Base-by-base conservation (phyloP, 495 filamentous ascomycete species). In the Neurospora sp. region DNA sequence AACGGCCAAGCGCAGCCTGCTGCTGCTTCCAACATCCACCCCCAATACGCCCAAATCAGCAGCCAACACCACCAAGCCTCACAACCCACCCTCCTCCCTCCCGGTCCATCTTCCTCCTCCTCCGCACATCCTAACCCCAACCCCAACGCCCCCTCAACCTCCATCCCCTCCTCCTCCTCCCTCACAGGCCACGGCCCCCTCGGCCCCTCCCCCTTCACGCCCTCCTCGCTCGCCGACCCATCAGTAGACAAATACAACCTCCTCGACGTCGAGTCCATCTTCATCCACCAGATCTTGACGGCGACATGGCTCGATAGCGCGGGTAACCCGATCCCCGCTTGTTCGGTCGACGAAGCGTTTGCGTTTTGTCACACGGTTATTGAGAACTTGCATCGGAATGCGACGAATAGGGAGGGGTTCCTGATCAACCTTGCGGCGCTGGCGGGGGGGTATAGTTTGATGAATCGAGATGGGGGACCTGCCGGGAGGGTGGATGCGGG, bases 401-500 rank as follows among this genome's bases (percentile, higher is more conserved):
- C 84, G 0, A 76, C 77, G 0, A 83, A 78, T 16, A 82, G 83
- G 8, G 81, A 87, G 75, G 81, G 82, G 0, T 89, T 87, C 71
- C 75, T 89, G 8, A 87, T 88, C 40, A 88, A 88, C 72, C 75
- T 87, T 0, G 78, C 84, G 2, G 85, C 85, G 14, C 78, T 89
- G 45, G 83, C 80, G 9, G 86, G 87, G 5, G 84, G 84, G 6
- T 81, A 79, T 41, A 73, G 82, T 8, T 72, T 88, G 65, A 83
- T 86, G 78, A 77, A 75, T 4, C 74, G 76, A 8, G 77, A 75
- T 31, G 74, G 74, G 40, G 75, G 83, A 27, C 77, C 74, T 14
- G 80, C 85, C 31, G 83, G 80, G 6, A 77, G 81, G 14, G 35
- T 83, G 6, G 77, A 71, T 14, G 16, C 18, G 37, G 74, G 45